phyloP scores from a whole-genome alignment of 495 filamentous ascomycete genomes.

The Tuber magnatum region DNA sequence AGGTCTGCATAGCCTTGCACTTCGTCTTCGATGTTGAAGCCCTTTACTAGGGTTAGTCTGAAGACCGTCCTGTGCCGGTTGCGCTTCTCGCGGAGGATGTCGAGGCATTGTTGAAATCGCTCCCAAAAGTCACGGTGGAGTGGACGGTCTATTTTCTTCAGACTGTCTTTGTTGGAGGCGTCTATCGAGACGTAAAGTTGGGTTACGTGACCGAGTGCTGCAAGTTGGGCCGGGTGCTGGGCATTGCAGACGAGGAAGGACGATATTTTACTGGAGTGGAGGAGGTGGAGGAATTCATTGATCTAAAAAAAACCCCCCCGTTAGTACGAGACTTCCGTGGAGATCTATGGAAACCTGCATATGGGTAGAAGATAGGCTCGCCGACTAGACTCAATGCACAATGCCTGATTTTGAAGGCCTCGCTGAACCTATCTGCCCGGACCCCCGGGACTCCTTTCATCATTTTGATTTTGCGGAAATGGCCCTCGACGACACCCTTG shows the following conservation, averaged over 20 bases:
- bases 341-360: conserved; percentile 7
- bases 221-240: conserved; percentile 90
- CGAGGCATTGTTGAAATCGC: conserved; percentile 80
- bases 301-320: conserved; percentile 53
- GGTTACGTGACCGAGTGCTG: conserved; percentile 70
- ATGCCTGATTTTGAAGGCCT: conserved; percentile 87
- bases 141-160: conserved; percentile 80
- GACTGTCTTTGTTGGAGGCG: conserved; percentile 78
- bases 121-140: conserved; percentile 97
- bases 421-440: conserved; percentile 79
- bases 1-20: conserved; percentile 83
- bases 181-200: conserved; percentile 96
- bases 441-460: conserved; percentile 88
- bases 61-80: conserved; percentile 86
- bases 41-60: conserved; percentile 88
- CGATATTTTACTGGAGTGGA: conserved; percentile 80
- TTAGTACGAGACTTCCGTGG: conserved; percentile 10
- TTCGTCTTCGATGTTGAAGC: conserved; percentile 93
- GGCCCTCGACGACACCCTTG: conserved; percentile 75
- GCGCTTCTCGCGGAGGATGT: conserved; percentile 75
- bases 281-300: conserved; percentile 73
- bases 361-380: conserved; percentile 95
- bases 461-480: conserved; percentile 97
- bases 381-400: conserved; percentile 87
- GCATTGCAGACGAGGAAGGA: conserved; percentile 96